Conservation (phyloP, 208 protist species). For the Acanthamoeba divionensis region DNA sequence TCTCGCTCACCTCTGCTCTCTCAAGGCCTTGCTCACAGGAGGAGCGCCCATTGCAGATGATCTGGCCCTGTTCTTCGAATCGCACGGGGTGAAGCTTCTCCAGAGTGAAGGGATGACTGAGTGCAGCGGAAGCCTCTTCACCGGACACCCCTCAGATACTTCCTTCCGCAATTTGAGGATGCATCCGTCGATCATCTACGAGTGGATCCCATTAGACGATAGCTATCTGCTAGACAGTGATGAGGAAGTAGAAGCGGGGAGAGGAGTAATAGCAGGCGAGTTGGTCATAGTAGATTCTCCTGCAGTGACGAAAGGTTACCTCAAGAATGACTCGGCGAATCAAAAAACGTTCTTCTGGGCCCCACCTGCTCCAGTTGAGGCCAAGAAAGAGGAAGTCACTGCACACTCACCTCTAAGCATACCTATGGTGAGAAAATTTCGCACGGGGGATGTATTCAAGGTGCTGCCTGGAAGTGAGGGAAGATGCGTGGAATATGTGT, state of each 20-base stretch:
- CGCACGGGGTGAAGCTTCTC: not conserved
- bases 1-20: not conserved
- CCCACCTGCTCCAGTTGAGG: too few species aligned
- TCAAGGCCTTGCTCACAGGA: constrained; percentile 6
- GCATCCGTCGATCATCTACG: constrained; percentile 26
- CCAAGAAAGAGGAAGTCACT: not conserved
- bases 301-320: not conserved
- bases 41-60: constrained; percentile 33
- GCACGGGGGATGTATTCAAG: constrained; percentile 26
- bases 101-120: constrained; percentile 48
- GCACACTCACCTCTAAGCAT: too few species aligned
- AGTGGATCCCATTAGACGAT: constrained; percentile 6
- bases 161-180: constrained; percentile 20
- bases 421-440: not conserved
- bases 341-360: constrained; percentile 9
- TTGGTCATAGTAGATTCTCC: constrained; percentile 8
- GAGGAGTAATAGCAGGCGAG: too few species aligned
- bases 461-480: not conserved
- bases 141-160: not conserved
- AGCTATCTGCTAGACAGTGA: not conserved
- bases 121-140: constrained; percentile 39
- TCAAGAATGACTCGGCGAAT: constrained; percentile 7
- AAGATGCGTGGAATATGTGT: constrained; percentile 16
- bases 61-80: constrained; percentile 37
- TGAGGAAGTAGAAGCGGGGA: too few species aligned